Conservation (phyloP, 352 stramenopile genomes). For the Phytophthora tentaculata region DNA sequence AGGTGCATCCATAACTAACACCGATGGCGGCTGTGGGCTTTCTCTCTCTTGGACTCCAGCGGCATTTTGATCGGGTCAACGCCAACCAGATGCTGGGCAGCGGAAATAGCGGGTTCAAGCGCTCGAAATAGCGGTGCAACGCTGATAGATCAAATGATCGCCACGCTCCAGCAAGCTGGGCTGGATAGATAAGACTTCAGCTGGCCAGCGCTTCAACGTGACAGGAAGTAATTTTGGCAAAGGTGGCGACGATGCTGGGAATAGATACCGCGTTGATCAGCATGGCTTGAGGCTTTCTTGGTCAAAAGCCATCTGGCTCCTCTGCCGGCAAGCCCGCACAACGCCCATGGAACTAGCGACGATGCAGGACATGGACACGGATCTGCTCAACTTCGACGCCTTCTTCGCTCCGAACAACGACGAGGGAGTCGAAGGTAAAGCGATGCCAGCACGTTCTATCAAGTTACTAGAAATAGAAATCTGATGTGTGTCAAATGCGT, state of each 20-base stretch:
- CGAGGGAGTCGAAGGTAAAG: slow-evolving; percentile 36
- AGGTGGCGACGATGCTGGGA: slow-evolving; percentile 6
- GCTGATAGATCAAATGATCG: not conserved
- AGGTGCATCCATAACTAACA: too few species aligned
- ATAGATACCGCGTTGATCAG: slow-evolving; percentile 24
- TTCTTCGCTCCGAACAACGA: slow-evolving; percentile 44
- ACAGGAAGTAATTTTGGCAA: slow-evolving; percentile 27
- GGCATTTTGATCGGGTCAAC: slow-evolving; percentile 20
- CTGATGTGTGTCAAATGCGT: not conserved
- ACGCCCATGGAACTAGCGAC: slow-evolving; percentile 15
- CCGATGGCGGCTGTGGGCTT: not conserved
- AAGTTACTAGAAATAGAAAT: not conserved
- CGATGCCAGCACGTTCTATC: not conserved
- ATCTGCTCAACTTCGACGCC: slow-evolving; percentile 44
- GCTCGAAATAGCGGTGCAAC: slow-evolving; percentile 23
- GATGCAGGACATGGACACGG: slow-evolving; percentile 47
- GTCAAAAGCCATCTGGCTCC: slow-evolving; percentile 45
- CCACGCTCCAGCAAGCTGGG: not conserved
- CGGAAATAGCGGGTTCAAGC: slow-evolving; percentile 18
- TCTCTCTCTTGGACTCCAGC: too few species aligned
- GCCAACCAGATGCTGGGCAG: not conserved
- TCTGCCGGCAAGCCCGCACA: slow-evolving; percentile 21
- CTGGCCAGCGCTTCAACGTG: slow-evolving; percentile 14
- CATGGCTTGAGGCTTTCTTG: not conserved
- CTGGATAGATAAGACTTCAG: slow-evolving; percentile 32